Evolutionary conservation across 306 rosid species (phyloP).

Genomic region (Sindora glabra): DNA sequence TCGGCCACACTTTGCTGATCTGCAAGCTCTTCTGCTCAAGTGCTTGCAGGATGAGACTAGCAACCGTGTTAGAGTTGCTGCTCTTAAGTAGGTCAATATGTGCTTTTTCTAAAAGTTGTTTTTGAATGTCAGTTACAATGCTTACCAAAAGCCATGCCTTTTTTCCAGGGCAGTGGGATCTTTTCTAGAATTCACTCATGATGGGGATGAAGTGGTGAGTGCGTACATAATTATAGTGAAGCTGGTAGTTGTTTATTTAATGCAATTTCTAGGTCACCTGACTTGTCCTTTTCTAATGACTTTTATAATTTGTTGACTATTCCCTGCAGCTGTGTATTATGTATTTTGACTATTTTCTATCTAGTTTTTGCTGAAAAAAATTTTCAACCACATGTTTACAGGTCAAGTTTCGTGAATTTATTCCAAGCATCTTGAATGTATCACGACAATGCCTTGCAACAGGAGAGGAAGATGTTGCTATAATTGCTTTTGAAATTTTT

Average conservation of each 20-base stretch:
- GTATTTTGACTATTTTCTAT: background rate
- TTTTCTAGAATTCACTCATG: conserved; percentile 87
- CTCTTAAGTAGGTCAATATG: conserved; percentile 63
- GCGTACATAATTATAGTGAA: conserved; percentile 4
- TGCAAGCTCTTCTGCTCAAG: conserved; percentile 91
- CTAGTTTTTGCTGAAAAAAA: background rate
- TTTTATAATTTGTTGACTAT: background rate
- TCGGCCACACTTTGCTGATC: conserved; percentile 72
- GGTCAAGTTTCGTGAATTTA: conserved; percentile 91
- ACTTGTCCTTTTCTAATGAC: background rate
- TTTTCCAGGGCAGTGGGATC: conserved; percentile 92
- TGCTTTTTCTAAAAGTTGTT: background rate
- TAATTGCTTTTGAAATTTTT: conserved; percentile 93
- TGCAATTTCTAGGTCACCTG: background rate
- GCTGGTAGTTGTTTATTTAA: background rate
- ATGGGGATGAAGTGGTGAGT: conserved; percentile 91
- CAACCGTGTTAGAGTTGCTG: conserved; percentile 91
- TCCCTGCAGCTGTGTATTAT: background rate
- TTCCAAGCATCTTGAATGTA: conserved; percentile 93
- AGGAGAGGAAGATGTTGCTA: conserved; percentile 95
- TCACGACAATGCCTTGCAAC: conserved; percentile 93
- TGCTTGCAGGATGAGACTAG: conserved; percentile 95
- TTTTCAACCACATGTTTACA: conserved; percentile 17
- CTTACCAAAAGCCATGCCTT: conserved; percentile 8
- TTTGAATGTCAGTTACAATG: conserved; percentile 6